Percentiles rank a stretch among this genome's conserved stretches.
Conservation (phyloP, 2,329 filamentous ascomycete species). For the Colletotrichum sidae region DNA sequence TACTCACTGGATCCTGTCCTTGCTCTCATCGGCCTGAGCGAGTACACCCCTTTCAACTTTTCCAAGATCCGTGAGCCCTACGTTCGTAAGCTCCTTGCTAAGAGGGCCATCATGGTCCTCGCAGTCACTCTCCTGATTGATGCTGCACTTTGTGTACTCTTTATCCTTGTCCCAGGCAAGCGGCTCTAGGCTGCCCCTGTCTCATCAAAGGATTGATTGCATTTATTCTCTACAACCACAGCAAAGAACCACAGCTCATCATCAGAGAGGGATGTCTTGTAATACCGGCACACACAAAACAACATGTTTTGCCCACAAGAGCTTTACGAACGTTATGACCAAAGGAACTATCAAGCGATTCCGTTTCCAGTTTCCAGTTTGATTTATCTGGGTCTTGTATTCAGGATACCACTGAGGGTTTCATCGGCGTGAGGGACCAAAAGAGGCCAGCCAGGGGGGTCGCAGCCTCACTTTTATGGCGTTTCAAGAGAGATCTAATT, state of each 20-base stretch:
- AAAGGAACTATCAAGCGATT: constrained; percentile 32
- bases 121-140: constrained; percentile 81
- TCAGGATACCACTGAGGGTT: constrained; percentile 32
- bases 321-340: constrained; percentile 36
- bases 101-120: constrained; percentile 85
- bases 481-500: constrained; percentile 27
- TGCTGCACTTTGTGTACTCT: constrained; percentile 85
- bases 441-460: constrained; percentile 13
- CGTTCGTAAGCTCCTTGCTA: constrained; percentile 85
- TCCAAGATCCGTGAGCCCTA: constrained; percentile 90
- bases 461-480: constrained; percentile 18
- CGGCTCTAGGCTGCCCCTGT: constrained; percentile 64
- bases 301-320: not conserved
- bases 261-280: not conserved
- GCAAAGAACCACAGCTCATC: not conserved
- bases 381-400: constrained; percentile 16
- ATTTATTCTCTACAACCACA: constrained; percentile 1
- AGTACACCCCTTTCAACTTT: constrained; percentile 96
- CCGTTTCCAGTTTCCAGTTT: constrained; percentile 16
- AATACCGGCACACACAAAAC: not conserved
- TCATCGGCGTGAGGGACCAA: constrained; percentile 24
- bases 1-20: constrained; percentile 95
- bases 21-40: constrained; percentile 89
- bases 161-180: constrained; percentile 95
- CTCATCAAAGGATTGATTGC: constrained; percentile 9